A percentile compares a stretch with the other conserved stretches of the same genome.
Conservation (phyloP, 805 yeast genomes). For the Lachancea fermentati region DNA sequence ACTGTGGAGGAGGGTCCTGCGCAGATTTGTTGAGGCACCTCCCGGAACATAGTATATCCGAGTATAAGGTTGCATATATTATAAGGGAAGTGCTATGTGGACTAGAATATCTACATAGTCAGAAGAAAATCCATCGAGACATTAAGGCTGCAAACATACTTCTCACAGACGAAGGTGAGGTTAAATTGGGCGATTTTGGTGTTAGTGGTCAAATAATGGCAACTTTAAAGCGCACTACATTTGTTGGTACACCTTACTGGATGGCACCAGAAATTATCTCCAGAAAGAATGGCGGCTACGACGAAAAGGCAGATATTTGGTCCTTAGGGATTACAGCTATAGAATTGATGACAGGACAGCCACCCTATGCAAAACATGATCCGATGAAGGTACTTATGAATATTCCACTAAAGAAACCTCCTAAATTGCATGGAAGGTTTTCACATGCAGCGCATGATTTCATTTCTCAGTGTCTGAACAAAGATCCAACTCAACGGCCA, state of each 20-base stretch:
- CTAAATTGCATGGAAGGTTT: conserved; percentile 28
- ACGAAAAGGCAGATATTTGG: conserved; percentile 92
- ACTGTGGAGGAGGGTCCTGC: conserved; percentile 92
- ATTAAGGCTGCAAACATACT: conserved; percentile 86
- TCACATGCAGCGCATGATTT: conserved; percentile 43
- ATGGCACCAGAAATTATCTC: conserved; percentile 97
- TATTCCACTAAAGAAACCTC: conserved; percentile 32
- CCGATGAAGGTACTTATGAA: conserved; percentile 68
- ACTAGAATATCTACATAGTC: conserved; percentile 66
- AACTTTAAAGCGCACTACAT: conserved; percentile 57
- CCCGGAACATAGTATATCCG: conserved; percentile 46
- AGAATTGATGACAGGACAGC: conserved; percentile 75
- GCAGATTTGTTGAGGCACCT: conserved; percentile 55
- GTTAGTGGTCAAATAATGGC: conserved; percentile 81
- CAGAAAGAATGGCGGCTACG: conserved; percentile 50
- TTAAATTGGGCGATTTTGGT: conserved; percentile 90
- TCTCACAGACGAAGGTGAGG: conserved; percentile 58
- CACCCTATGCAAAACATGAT: conserved; percentile 68
- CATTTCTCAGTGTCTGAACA: conserved; percentile 57
- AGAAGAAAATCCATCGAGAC: conserved; percentile 80
- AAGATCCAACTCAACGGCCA: conserved; percentile 63
- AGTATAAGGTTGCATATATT: conserved; percentile 56
- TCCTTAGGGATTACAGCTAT: conserved; percentile 88
- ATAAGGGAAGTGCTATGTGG: conserved; percentile 63
- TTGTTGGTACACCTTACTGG: conserved; percentile 97